Conservation (phyloP, 768 basidiomycete species). For the Psilocybe cubensis region DNA sequence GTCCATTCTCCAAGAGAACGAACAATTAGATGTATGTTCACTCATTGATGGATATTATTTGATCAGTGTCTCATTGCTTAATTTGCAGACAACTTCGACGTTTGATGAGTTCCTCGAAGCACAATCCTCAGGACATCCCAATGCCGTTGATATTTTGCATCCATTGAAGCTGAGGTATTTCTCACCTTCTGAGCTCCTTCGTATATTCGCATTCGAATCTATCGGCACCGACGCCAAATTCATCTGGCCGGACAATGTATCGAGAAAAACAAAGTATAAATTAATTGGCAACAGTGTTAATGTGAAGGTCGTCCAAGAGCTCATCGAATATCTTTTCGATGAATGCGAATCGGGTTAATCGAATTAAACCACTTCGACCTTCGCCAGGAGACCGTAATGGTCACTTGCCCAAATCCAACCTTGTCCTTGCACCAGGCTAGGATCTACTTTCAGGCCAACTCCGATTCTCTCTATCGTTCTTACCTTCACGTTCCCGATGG, state of each 20-base stretch:
- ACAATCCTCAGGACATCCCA: constrained; percentile 38
- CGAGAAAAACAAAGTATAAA: constrained; percentile 72
- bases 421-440: background rate
- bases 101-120: constrained; percentile 60
- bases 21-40: constrained; percentile 62
- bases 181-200: constrained; percentile 70
- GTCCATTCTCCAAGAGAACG: constrained; percentile 76
- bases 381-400: constrained; percentile 17
- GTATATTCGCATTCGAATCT: constrained; percentile 63
- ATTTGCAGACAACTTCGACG: constrained; percentile 56
- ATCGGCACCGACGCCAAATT: constrained; percentile 36
- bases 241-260: constrained; percentile 64
- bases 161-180: constrained; percentile 76
- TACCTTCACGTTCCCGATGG: constrained; percentile 2
- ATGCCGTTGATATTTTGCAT: constrained; percentile 57
- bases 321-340: constrained; percentile 62
- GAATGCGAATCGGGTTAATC: constrained; percentile 13
- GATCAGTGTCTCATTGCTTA: too few species aligned
- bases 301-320: constrained; percentile 65
- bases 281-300: constrained; percentile 87
- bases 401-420: constrained; percentile 16
- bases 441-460: constrained; percentile 10
- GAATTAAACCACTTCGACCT: constrained; percentile 2
- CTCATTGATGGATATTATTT: too few species aligned
- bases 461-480: constrained; percentile 12